Evolutionary conservation across 176 grass and related monocot species (phyloP), one percentile per base, ranked within the genome.

Genomic region (Ensete glaucum): DNA sequence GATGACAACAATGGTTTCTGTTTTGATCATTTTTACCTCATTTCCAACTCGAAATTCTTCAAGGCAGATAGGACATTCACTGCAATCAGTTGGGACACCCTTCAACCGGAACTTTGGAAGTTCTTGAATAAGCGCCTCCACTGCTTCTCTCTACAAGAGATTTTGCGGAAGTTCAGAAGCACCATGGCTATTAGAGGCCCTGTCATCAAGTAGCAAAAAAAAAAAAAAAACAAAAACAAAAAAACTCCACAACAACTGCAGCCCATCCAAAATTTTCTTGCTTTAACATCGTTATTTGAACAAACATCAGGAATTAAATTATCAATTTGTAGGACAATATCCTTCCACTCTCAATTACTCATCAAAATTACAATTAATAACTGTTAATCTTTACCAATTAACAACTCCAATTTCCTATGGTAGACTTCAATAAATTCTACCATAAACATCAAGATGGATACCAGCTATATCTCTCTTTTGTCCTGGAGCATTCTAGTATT

Each of bases 111-210:
- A 98, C 80, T 91, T 93, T 22, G 95, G 88, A 68, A 98, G 86
- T 82, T 98, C 95, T 81, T 98, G 90, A 79, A 98, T 98, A 52
- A 98, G 84, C 14, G 94, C 94, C 81, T 93, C 94, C 67, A 98
- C 90, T 17, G 94, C 94, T 67, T 98, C 94, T 83, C 90, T 98
- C 90, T 99, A 81, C 73, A 78, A 19, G 15, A 52, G 80, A 66
- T 62, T 73, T 74, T 75, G n/a, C 21, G 71, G 21, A 58, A 20
- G 26, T 1, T 73, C 10, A 49, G 20, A 56, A 80, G 73, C 52
- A 8, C 52, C 23, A 80, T 43, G 12, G 22, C 21, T 51, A 52
- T 49, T 56, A 62, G 60, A 78, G 21, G 73, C 2, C 62, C 58
- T 54, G 27, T 53, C 73, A 11, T 27, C 0, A 3, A 59, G 19